Evolutionary conservation across 306 rosid species (phyloP).

Genomic region (Trifolium fragiferum): DNA sequence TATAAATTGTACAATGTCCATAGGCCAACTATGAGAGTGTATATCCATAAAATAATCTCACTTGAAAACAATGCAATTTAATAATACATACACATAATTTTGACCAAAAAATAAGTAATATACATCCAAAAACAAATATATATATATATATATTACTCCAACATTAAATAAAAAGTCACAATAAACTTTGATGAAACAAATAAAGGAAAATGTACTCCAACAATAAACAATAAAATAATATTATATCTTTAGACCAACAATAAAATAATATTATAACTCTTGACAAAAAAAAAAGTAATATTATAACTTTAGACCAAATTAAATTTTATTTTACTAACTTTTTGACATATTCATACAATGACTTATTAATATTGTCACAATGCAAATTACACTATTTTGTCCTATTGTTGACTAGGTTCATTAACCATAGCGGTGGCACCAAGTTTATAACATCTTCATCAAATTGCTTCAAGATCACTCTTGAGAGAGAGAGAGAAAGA

Average conservation of each 20-base stretch:
- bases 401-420: slow-evolving; percentile 47
- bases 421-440: slow-evolving; percentile 36
- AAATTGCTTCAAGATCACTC: background rate
- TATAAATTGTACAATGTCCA: no score
- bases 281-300: background rate
- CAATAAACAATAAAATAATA: no score
- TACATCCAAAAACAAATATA: no score
- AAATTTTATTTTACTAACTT: slow-evolving; percentile 4
- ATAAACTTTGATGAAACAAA: background rate
- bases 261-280: slow-evolving; percentile 12
- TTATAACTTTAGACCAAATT: slow-evolving; percentile 3
- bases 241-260: background rate
- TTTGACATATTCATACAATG: slow-evolving; percentile 4
- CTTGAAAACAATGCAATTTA: background rate
- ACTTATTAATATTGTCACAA: background rate
- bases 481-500: no score
- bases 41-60: background rate
- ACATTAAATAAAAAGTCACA: background rate
- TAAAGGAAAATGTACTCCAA: background rate
- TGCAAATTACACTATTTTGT: slow-evolving; percentile 27
- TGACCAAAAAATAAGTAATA: no score
- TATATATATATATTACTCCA: no score
- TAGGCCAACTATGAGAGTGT: no score
- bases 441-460: slow-evolving; percentile 49
- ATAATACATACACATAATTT: background rate